Conservation (phyloP, 2,329 filamentous ascomycete species). For the Decorospora gaudefroyi region DNA sequence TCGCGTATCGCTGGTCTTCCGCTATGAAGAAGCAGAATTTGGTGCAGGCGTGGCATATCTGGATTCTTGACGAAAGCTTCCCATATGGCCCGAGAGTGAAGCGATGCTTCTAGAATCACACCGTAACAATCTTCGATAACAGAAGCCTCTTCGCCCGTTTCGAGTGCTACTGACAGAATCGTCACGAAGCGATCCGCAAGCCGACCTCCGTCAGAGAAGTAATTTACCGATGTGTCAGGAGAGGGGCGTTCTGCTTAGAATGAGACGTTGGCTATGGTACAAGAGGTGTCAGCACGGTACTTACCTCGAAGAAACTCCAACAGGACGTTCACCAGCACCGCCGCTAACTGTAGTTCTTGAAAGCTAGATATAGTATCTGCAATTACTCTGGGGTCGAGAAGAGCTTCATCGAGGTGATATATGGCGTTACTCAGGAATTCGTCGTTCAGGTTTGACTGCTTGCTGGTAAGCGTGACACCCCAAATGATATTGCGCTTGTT, state of each 20-base stretch:
- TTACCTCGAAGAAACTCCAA: conserved; percentile 45
- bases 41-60: conserved; percentile 35
- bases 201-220: conserved; percentile 38
- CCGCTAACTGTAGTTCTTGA: conserved; percentile 34
- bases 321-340: conserved; percentile 35
- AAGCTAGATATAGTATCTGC: conserved; percentile 24
- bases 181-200: conserved; percentile 41
- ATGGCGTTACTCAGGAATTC: conserved; percentile 39
- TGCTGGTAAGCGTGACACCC: conserved; percentile 15
- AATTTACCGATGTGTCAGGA: conserved; percentile 36
- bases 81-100: conserved; percentile 45
- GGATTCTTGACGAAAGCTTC: conserved; percentile 35
- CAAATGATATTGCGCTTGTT: not conserved
- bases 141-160: conserved; percentile 18
- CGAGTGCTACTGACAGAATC: conserved; percentile 31
- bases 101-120: conserved; percentile 44
- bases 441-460: conserved; percentile 40
- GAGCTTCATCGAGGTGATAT: conserved; percentile 35
- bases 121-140: conserved; percentile 36
- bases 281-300: conserved; percentile 4
- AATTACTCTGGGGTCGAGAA: conserved; percentile 37
- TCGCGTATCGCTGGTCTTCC: conserved; percentile 31
- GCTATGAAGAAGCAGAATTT: conserved; percentile 38
- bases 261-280: conserved; percentile 26
- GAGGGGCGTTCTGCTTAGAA: conserved; percentile 41